Evolutionary conservation across 164 flowering plant genomes (phyloP).

Genomic region (Vitis rotundifolia): DNA sequence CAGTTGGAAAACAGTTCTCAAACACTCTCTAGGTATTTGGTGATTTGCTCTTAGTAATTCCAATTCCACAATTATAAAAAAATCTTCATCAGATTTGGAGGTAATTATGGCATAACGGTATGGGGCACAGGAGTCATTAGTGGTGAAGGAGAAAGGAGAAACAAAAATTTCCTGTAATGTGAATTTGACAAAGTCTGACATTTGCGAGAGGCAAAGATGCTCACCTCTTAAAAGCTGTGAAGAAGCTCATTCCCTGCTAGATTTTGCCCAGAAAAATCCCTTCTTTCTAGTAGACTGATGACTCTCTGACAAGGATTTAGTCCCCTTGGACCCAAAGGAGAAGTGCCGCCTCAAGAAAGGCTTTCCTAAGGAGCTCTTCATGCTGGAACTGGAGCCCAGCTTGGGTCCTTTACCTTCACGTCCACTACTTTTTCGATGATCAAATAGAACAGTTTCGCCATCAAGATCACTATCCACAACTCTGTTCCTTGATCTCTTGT

Average conservation of each 20-base stretch:
- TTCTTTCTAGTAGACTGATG: slow-evolving; percentile 28
- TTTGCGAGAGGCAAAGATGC: not conserved
- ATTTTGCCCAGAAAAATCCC: slow-evolving; percentile 51
- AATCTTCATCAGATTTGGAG: too few relatives aligned
- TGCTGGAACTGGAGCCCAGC: slow-evolving; percentile 61
- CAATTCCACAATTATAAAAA: too few relatives aligned
- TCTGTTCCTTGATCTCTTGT: slow-evolving; percentile 57
- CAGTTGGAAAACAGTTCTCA: too few relatives aligned
- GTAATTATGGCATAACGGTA: slow-evolving; percentile 1
- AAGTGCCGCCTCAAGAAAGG: slow-evolving; percentile 84
- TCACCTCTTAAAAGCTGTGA: slow-evolving; percentile 13
- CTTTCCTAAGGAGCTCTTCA: slow-evolving; percentile 50
- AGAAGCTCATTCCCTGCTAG: slow-evolving; percentile 29
- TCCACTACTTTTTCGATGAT: slow-evolving; percentile 26
- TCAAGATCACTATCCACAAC: slow-evolving; percentile 60
- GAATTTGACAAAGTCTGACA: not conserved
- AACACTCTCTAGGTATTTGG: too few relatives aligned
- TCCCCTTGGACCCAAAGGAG: slow-evolving; percentile 68
- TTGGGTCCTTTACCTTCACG: slow-evolving; percentile 47
- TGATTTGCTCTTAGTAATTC: too few relatives aligned
- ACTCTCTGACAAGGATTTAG: slow-evolving; percentile 28
- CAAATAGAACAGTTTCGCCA: slow-evolving; percentile 24
- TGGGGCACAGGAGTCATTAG: not conserved
- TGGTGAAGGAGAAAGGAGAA: too few relatives aligned
- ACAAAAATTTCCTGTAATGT: too few relatives aligned